Percentiles rank a stretch among this genome's conserved stretches.
These are phyloP conservation scores for Penicillium robsamsonii DNA, from an alignment of 495 filamentous ascomycete species.

Conservation along the genomic window DNA sequence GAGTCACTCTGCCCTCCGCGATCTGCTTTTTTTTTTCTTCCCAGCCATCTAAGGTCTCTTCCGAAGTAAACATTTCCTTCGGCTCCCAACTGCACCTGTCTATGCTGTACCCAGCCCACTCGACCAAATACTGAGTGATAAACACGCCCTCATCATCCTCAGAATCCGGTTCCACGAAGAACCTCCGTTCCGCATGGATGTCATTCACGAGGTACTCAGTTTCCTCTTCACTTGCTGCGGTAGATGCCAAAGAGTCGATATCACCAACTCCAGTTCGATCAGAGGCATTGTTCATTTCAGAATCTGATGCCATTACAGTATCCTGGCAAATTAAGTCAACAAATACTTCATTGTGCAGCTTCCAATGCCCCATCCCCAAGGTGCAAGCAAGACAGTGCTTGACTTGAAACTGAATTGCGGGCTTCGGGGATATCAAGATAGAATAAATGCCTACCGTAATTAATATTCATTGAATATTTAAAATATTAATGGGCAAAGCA, in stretches of 20 bases:
- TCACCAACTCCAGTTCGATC: slow-evolving; percentile 43
- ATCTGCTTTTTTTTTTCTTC: slow-evolving; percentile 48
- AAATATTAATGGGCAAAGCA: not conserved
- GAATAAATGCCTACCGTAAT: not conserved
- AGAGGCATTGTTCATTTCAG: slow-evolving; percentile 16
- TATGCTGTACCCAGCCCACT: slow-evolving; percentile 61
- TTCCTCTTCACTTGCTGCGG: slow-evolving; percentile 38
- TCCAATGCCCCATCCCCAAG: not conserved
- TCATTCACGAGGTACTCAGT: slow-evolving; percentile 46
- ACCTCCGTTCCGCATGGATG: slow-evolving; percentile 47
- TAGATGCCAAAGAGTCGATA: slow-evolving; percentile 62
- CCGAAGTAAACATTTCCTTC: slow-evolving; percentile 47
- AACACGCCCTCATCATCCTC: slow-evolving; percentile 1
- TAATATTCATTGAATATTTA: not conserved
- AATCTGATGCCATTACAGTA: slow-evolving; percentile 9
- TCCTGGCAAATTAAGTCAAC: not conserved
- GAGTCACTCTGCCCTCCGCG: slow-evolving; percentile 31
- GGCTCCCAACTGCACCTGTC: slow-evolving; percentile 65
- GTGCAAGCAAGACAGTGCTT: not conserved
- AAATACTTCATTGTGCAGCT: not conserved
- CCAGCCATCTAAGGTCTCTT: slow-evolving; percentile 53
- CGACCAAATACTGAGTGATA: slow-evolving; percentile 54
- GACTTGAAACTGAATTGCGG: not conserved
- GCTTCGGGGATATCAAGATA: not conserved
- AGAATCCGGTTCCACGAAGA: not conserved